Base-by-base conservation (phyloP, 208 protist genomes). In the Acanthamoeba lenticulata region DNA sequence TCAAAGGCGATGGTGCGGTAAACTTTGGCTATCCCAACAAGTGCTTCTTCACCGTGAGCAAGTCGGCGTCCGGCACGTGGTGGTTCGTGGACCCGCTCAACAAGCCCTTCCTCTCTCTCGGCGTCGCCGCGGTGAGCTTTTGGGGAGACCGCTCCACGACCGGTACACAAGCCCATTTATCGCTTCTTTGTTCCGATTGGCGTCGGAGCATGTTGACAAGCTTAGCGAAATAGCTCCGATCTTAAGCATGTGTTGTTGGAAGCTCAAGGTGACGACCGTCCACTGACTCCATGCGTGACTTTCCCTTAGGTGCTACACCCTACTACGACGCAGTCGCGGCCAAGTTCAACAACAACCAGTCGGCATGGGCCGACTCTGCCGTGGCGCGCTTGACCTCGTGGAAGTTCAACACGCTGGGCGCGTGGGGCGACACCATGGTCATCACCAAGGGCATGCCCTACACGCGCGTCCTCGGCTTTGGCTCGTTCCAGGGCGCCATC, bases 391-490 rank as follows among this genome's bases (percentile, higher is more conserved):
- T 77, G 0, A 1, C 1, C 4, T 77, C 67, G 67, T 77, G 67
- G 67, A 77, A 77, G 15, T n/a, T 77, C 67, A 77, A 77, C 67
- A 77, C 67, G n/a, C 67, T 77, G 32, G 67, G 67, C 67, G 67
- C 67, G 6, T 77, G 67, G 67, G 67, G 15, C 0, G 67, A 77
- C 67, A 44, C n/a, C 29, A 21, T 77, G 67, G 67, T 11, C 1
- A 44, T 77, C 67, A 77, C 34, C 67, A 77, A 77, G 67, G 67
- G 67, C 34, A 44, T 77, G 34, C 67, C 67, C 21, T 77, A 77
- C 67, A 77, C 67, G 9, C 21, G 67, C 0, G 36, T 38, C 67
- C 67, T 77, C 34, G 34, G 67, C 34, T 77, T 40, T 21, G 34
- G 34, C 34, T 2, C 67, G 6, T 77, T 6, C 5, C 1, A 0